Evolutionary conservation across 2,329 filamentous ascomycete species (phyloP).

Genomic region (Zalaria obscura): DNA sequence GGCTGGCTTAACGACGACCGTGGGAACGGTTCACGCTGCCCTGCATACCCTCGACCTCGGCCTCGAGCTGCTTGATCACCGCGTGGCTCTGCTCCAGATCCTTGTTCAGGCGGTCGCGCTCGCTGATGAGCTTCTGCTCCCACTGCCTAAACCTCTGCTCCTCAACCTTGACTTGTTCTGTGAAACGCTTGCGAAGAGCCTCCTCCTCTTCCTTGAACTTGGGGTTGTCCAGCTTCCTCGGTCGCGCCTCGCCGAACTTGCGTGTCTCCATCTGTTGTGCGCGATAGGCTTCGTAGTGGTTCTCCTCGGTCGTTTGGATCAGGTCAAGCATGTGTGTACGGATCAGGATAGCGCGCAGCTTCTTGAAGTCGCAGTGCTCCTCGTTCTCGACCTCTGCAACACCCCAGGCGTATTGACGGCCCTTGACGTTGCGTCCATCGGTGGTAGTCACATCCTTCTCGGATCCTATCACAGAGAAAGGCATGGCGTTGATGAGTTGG

Average conservation of each 20-base stretch:
- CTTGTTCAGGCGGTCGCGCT: constrained; percentile 99
- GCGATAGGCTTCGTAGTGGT: constrained; percentile 98
- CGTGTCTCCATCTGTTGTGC: constrained; percentile 99
- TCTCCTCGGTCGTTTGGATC: constrained; percentile 98
- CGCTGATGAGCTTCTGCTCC: constrained; percentile 99
- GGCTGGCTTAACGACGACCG: constrained; percentile 8
- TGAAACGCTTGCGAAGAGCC: constrained; percentile 95
- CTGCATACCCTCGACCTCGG: constrained; percentile 86
- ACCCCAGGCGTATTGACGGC: constrained; percentile 97
- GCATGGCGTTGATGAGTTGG: constrained; percentile 91
- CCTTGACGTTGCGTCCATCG: constrained; percentile 95
- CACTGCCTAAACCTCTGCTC: constrained; percentile 98
- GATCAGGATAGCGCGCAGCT: constrained; percentile 96
- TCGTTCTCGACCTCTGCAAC: constrained; percentile 99
- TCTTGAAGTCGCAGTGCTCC: constrained; percentile 99
- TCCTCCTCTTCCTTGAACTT: constrained; percentile 99
- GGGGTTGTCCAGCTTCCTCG: constrained; percentile 97
- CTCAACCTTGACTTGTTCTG: constrained; percentile 99
- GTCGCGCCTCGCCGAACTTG: constrained; percentile 96
- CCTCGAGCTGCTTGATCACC: constrained; percentile 75
- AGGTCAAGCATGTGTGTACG: constrained; percentile 97
- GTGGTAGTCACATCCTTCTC: constrained; percentile 98
- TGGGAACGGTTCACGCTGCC: constrained; percentile 19
- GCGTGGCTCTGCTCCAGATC: constrained; percentile 96
- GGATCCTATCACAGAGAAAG: constrained; percentile 95